phyloP scores from a whole-genome alignment of 208 protist species.

The Vickermania spadyakhi region DNA sequence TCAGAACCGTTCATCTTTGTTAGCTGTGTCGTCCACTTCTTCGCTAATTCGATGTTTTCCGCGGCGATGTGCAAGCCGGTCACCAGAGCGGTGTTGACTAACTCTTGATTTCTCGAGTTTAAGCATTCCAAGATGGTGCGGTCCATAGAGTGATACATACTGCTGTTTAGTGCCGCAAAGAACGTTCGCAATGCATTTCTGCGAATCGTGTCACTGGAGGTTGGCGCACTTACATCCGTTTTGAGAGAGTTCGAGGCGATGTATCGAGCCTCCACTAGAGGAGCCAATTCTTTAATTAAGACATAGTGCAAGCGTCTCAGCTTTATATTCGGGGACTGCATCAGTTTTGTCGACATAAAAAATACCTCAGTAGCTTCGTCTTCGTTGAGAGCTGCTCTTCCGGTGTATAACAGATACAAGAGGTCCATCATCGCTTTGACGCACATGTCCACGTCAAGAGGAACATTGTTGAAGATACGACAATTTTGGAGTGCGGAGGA shows the following conservation, averaged over 20 bases:
- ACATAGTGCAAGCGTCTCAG: constrained; percentile 97
- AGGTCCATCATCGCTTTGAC: constrained; percentile 91
- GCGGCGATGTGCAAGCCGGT: constrained; percentile 94
- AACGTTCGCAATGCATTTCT: constrained; percentile 93
- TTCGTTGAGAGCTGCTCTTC: constrained; percentile 88
- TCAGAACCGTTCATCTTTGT: constrained; percentile 94
- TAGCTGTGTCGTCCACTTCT: constrained; percentile 94
- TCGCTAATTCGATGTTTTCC: constrained; percentile 76
- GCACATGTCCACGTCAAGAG: constrained; percentile 84
- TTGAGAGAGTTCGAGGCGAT: constrained; percentile 96
- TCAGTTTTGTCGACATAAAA: constrained; percentile 98
- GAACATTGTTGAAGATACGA: constrained; percentile 91
- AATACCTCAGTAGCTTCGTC: constrained; percentile 97
- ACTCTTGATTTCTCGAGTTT: constrained; percentile 92
- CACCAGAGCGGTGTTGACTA: constrained; percentile 96
- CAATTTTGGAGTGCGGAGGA: constrained; percentile 92
- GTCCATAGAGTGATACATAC: constrained; percentile 93
- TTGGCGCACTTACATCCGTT: constrained; percentile 97
- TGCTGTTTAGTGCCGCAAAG: constrained; percentile 93
- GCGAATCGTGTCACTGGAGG: constrained; percentile 86
- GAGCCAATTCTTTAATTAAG: constrained; percentile 96
- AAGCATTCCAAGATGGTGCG: constrained; percentile 97
- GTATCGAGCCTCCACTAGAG: constrained; percentile 92
- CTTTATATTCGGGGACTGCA: constrained; percentile 93
- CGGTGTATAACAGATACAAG: constrained; percentile 90